phyloP scores from a whole-genome alignment of 352 stramenopile species.

The Pythium chondricola region DNA sequence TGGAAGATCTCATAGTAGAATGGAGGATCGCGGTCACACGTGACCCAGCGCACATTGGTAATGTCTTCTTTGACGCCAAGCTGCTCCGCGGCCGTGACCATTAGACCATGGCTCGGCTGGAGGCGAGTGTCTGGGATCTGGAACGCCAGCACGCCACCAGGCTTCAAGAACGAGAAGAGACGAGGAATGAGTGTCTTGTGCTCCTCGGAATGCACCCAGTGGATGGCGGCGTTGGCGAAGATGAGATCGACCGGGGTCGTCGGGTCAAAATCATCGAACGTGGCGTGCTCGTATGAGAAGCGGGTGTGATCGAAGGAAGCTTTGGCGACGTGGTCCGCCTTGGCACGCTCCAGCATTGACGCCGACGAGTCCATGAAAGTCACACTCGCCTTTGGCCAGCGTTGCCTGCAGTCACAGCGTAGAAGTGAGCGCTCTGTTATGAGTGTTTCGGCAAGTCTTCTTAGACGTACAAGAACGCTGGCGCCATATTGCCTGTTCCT shows the following conservation, averaged over 20 bases:
- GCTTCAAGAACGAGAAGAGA: slow-evolving; percentile 57
- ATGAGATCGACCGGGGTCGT: slow-evolving; percentile 49
- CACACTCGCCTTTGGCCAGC: slow-evolving; percentile 42
- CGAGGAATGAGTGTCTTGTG: slow-evolving; percentile 39
- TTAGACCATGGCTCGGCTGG: slow-evolving; percentile 57
- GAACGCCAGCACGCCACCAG: slow-evolving; percentile 59
- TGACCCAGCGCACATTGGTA: slow-evolving; percentile 55
- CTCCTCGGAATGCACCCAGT: slow-evolving; percentile 52
- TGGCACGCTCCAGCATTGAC: slow-evolving; percentile 46
- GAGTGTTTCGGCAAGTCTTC: too few species aligned
- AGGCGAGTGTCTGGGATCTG: slow-evolving; percentile 64
- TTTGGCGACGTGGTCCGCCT: slow-evolving; percentile 33
- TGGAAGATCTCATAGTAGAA: slow-evolving; percentile 76
- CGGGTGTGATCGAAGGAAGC: slow-evolving; percentile 10
- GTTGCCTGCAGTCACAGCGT: slow-evolving; percentile 20
- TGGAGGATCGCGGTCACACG: slow-evolving; percentile 45
- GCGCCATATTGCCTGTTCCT: slow-evolving; percentile 64
- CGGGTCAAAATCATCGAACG: slow-evolving; percentile 49
- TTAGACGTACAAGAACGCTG: slow-evolving; percentile 48
- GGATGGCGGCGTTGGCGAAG: slow-evolving; percentile 64
- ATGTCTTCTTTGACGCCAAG: slow-evolving; percentile 34
- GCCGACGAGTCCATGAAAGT: slow-evolving; percentile 60
- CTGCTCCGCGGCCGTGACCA: slow-evolving; percentile 37
- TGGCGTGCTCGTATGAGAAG: slow-evolving; percentile 43
- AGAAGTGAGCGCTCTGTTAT: not conserved